Evolutionary conservation across 257 asterid species (phyloP).

Genomic region (Lycium barbarum): DNA sequence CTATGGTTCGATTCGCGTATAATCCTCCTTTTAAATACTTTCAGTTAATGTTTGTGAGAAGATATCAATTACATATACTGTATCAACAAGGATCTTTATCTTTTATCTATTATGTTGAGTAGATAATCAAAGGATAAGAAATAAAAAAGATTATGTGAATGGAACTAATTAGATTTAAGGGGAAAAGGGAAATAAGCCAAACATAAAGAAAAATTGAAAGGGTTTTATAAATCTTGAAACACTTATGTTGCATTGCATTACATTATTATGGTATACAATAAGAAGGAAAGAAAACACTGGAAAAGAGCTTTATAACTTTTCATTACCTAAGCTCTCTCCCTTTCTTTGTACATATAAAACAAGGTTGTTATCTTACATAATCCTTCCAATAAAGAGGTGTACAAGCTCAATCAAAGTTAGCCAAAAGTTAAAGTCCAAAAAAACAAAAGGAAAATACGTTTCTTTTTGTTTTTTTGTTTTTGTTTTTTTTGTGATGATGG

Average conservation of each 20-base stretch:
- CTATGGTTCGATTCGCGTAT: background rate
- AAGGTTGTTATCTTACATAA: conserved; percentile 25
- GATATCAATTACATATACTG: background rate
- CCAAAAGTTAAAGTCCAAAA: conserved; percentile 4
- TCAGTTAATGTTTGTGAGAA: background rate
- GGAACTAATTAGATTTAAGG: background rate
- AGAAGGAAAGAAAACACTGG: background rate
- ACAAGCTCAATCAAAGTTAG: conserved; percentile 6
- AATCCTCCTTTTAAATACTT: background rate
- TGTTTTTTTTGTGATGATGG: no score
- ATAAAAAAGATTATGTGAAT: background rate
- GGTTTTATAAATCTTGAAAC: background rate
- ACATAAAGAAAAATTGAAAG: no score
- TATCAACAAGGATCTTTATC: background rate
- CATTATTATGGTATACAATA: background rate
- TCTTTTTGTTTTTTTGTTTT: no score
- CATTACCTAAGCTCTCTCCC: conserved; percentile 13
- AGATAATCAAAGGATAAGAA: background rate
- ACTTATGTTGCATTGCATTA: background rate
- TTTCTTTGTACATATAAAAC: background rate
- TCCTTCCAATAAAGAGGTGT: background rate
- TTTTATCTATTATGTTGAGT: background rate
- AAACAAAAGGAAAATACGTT: background rate
- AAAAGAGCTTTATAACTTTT: background rate
- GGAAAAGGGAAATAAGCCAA: background rate